Evolutionary conservation across 1,284 basidiomycete genomes (phyloP), one percentile per base, ranked within the genome.

Genomic region (Trametes sp.): DNA sequence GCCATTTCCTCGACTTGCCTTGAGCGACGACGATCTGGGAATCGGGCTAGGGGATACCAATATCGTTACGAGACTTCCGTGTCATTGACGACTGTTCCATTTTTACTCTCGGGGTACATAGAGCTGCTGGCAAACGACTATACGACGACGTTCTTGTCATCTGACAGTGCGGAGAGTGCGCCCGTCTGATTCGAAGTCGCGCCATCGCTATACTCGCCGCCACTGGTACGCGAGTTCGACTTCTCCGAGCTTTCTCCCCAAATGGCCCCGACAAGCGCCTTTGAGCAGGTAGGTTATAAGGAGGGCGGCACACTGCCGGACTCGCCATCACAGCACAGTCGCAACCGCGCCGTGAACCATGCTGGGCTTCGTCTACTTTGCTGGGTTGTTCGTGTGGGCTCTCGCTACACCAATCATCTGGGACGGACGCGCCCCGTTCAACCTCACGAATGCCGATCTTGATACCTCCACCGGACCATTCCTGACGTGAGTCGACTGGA

Each of bases 361-460:
- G 52, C 53, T 31, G 14, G 16, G 10, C 11, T 19, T 49, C 48
- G 48, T 26, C 9, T 38, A n/a, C 5, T n/a, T 65, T 1, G 21
- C 46, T 38, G 31, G 55, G 29, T 29, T 65, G 36, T 35, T 54
- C 7, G 52, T 14, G 7, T 54, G 16, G 33, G 51, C 36, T n/a
- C 8, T 54, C 6, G 78, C 78, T 1, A 78, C 75, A 1, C 75
- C 79, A 4, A 64, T 85, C 31, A 74, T 87, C 9, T 87, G 79
- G 65, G 84, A 87, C 68, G 85, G 87, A 6, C 81, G 85, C n/a
- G 82, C 82, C 5, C 79, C 80, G 0, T 77, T 79, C 54, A 78
- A 76, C 54, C 76, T 82, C 52, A 81, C 78, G 0, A 69, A 69
- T 24, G 71, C 75, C 13, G 76, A 82, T 60, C 73, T 87, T 28